phyloP scores from a whole-genome alignment of 2,329 filamentous ascomycete species.

The Blastomyces percursus region DNA sequence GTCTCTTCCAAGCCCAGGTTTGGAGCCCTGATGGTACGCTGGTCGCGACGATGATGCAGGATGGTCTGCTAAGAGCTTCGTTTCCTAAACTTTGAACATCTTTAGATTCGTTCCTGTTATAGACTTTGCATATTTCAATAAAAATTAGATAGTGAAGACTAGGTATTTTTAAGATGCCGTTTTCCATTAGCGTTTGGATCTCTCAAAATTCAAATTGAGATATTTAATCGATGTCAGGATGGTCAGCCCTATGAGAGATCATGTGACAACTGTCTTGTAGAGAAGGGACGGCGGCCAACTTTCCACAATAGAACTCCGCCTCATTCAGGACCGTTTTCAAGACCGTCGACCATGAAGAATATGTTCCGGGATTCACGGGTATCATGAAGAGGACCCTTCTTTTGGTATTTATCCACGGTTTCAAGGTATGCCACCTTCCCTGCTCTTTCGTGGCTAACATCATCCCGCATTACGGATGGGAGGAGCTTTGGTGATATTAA shows the following conservation, averaged over 20 bases:
- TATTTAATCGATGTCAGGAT: not conserved
- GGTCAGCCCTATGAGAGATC: no score
- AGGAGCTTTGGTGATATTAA: slow-evolving; percentile 8
- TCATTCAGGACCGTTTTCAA: not conserved
- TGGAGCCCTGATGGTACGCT: slow-evolving; percentile 36
- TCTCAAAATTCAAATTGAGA: not conserved
- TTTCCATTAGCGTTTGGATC: not conserved
- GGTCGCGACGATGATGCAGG: slow-evolving; percentile 40
- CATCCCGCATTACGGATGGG: not conserved
- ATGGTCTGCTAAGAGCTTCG: slow-evolving; percentile 17
- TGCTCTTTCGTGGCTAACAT: not conserved
- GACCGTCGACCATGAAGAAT: slow-evolving; percentile 7
- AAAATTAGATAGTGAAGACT: not conserved
- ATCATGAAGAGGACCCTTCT: slow-evolving; percentile 38
- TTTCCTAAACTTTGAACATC: not conserved
- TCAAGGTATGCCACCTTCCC: slow-evolving; percentile 36
- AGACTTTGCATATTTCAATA: not conserved
- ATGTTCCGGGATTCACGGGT: slow-evolving; percentile 7
- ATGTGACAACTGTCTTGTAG: not conserved
- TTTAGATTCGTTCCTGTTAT: no score
- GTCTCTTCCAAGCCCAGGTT: slow-evolving; percentile 37
- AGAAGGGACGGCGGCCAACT: not conserved
- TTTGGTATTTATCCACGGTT: slow-evolving; percentile 40
- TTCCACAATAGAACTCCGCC: not conserved
- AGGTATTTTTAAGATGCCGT: not conserved